Percentiles rank a stretch among this genome's conserved stretches.
Conservation (phyloP, 2,329 filamentous ascomycete species). For the Calonectria hawksworthii region DNA sequence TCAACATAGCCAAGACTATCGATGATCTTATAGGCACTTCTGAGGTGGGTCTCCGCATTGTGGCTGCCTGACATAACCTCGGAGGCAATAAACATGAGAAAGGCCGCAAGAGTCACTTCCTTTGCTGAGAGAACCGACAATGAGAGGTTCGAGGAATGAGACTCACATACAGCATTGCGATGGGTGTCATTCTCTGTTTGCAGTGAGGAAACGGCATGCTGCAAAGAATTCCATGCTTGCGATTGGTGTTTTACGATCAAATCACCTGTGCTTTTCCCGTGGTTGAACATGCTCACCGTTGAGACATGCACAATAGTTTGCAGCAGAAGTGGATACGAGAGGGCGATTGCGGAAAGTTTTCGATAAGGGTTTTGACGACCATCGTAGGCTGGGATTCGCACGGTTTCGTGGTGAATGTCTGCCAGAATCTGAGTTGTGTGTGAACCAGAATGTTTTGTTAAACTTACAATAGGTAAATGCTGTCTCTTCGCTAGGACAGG, state of each 20-base stretch:
- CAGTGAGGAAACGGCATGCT: background rate
- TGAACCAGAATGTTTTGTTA: background rate
- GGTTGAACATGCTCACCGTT: conserved; percentile 26
- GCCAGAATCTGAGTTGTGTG: background rate
- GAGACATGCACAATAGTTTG: conserved; percentile 25
- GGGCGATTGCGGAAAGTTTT: background rate
- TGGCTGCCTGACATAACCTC: conserved; percentile 26
- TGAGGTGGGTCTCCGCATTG: background rate
- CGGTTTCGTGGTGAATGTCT: background rate
- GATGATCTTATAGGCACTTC: conserved; percentile 2
- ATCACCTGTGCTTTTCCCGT: conserved; percentile 7
- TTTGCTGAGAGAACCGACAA: background rate
- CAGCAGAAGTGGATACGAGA: conserved; percentile 17
- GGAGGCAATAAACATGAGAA: conserved; percentile 19
- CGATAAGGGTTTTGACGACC: background rate
- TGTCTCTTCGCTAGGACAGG: background rate
- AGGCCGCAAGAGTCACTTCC: conserved; percentile 23
- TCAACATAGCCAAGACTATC: background rate
- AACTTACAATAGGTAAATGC: conserved; percentile 19
- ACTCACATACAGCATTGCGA: background rate
- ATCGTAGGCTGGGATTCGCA: conserved; percentile 1
- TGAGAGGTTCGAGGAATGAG: background rate
- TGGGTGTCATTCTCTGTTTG: background rate
- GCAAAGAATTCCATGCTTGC: conserved; percentile 12
- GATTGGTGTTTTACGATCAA: conserved; percentile 6